These are phyloP conservation scores for Nicotiana tomentosiformis DNA, from an alignment of 257 asterid genomes.

Conservation along the genomic window DNA sequence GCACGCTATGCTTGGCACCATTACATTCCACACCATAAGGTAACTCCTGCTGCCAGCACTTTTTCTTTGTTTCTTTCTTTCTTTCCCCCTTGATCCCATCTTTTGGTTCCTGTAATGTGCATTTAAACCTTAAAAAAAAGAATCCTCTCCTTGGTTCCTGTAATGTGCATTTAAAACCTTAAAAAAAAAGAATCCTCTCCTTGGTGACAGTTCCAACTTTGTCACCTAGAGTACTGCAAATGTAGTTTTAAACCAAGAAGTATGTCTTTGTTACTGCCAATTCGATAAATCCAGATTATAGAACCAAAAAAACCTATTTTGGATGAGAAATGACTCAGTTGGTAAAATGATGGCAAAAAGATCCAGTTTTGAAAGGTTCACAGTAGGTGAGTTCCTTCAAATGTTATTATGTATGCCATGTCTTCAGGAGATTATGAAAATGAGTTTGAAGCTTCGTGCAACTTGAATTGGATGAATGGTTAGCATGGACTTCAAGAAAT, in stretches of 20 bases:
- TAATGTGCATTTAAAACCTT: background rate
- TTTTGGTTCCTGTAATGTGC: background rate
- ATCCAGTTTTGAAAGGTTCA: background rate
- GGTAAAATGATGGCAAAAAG: background rate
- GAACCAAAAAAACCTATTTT: background rate
- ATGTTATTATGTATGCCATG: background rate
- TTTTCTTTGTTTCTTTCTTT: background rate
- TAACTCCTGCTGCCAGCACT: conserved; percentile 8
- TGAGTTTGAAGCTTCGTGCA: background rate
- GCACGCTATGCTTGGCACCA: conserved; percentile 99
- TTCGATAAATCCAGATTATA: background rate
- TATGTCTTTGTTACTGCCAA: background rate
- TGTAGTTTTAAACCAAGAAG: background rate
- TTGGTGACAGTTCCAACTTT: background rate
- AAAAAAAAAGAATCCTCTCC: background rate
- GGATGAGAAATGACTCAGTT: background rate
- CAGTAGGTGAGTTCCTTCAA: too few relatives aligned
- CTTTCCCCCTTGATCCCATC: background rate
- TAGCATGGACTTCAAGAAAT: background rate
- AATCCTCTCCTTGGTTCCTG: background rate
- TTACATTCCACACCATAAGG: conserved; percentile 99
- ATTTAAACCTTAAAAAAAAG: too few relatives aligned
- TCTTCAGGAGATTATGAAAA: background rate
- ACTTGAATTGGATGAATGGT: background rate
- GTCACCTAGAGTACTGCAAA: background rate